Evolutionary conservation across 805 yeast species (phyloP).

Genomic region (Yarrowia sp.): DNA sequence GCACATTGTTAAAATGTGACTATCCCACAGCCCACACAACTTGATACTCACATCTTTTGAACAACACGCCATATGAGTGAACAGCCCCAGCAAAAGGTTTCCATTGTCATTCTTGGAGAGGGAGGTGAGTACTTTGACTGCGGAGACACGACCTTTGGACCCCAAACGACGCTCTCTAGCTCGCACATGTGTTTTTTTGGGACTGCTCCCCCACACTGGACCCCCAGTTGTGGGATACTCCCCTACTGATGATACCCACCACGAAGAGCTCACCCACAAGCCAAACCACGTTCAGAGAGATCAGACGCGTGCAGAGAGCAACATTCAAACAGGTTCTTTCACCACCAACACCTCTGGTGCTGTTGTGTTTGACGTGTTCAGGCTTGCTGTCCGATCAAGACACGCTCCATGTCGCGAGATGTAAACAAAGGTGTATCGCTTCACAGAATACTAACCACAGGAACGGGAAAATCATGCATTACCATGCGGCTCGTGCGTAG

Average conservation of each 20-base stretch:
- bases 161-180: too few species aligned
- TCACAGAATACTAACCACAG: constrained; percentile 13
- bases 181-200: not conserved
- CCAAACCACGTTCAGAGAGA: too few species aligned
- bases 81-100: constrained; percentile 42
- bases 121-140: constrained; percentile 45
- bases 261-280: too few species aligned
- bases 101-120: constrained; percentile 49
- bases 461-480: constrained; percentile 47
- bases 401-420: constrained; percentile 5
- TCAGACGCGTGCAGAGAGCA: too few species aligned
- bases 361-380: constrained; percentile 2
- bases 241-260: too few species aligned
- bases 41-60: constrained; percentile 6
- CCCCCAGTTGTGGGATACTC: not conserved
- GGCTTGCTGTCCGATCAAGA: constrained; percentile 7
- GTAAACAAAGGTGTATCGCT: not conserved
- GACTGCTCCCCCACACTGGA: constrained; percentile 5
- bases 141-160: not conserved
- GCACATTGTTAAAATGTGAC: constrained; percentile 34
- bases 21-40: constrained; percentile 33
- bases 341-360: not conserved
- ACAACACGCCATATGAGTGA: constrained; percentile 31
- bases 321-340: too few species aligned
- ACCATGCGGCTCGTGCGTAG: constrained; percentile 49